phyloP scores from a whole-genome alignment of 768 basidiomycete genomes.

The Rhizopogon vulgaris region DNA sequence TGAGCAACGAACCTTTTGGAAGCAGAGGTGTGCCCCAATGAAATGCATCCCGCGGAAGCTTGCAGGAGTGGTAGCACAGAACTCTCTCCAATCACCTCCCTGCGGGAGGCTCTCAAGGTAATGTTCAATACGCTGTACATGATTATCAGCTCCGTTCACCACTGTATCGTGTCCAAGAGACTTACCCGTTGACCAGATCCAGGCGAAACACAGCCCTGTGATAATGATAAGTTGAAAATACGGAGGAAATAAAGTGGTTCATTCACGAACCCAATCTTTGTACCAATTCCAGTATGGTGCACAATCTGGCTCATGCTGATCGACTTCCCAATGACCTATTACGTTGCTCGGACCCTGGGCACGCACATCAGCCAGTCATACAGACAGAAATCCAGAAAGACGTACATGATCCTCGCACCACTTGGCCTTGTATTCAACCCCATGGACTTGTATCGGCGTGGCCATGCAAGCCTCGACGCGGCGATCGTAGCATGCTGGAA shows the following conservation, averaged over 20 bases:
- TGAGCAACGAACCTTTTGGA: slow-evolving; percentile 12
- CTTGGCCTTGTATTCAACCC: slow-evolving; percentile 8
- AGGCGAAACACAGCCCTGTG: not conserved
- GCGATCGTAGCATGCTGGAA: slow-evolving; percentile 16
- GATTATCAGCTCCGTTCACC: not conserved
- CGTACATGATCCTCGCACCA: slow-evolving; percentile 19
- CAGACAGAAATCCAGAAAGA: not conserved
- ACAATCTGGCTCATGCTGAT: slow-evolving; percentile 23
- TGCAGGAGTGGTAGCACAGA: slow-evolving; percentile 28
- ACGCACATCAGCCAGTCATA: not conserved
- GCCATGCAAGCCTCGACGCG: slow-evolving; percentile 20
- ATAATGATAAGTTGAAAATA: not conserved
- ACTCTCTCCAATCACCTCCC: slow-evolving; percentile 23
- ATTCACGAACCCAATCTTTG: slow-evolving; percentile 12
- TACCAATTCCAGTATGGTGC: slow-evolving; percentile 17
- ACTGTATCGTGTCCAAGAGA: not conserved
- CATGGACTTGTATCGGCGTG: slow-evolving; percentile 20
- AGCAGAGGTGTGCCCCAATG: slow-evolving; percentile 16
- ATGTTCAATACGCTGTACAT: slow-evolving; percentile 21
- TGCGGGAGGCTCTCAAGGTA: slow-evolving; percentile 22
- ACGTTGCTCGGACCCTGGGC: slow-evolving; percentile 11
- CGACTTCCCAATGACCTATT: slow-evolving; percentile 23
- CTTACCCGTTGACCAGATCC: slow-evolving; percentile 3
- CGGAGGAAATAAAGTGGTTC: no score
- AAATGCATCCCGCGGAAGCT: slow-evolving; percentile 21